Conservation (phyloP, 495 filamentous ascomycete genomes). For the Clohesyomyces aquaticus region DNA sequence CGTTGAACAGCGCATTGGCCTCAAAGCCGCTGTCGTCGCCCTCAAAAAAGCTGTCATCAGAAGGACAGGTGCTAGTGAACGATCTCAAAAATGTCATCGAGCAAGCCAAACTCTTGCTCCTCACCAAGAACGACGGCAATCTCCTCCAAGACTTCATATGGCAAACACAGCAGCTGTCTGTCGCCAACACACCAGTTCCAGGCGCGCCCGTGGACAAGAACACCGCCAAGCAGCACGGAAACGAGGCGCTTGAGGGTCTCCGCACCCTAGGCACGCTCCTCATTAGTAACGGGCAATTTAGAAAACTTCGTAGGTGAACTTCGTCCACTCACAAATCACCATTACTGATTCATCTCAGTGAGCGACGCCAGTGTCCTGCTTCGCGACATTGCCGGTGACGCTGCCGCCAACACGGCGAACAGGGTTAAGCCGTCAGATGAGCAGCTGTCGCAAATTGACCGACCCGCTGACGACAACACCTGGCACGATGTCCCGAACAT, state of each 20-base stretch:
- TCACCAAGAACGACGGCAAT: constrained; percentile 95
- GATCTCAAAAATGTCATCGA: constrained; percentile 84
- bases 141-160: constrained; percentile 96
- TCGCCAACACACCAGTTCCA: constrained; percentile 63
- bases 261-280: constrained; percentile 85
- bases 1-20: constrained; percentile 79
- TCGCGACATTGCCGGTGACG: constrained; percentile 89
- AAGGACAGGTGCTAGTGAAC: constrained; percentile 74
- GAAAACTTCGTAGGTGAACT: constrained; percentile 80
- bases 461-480: constrained; percentile 81
- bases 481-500: constrained; percentile 92
- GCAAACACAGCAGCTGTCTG: constrained; percentile 75
- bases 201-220: constrained; percentile 72
- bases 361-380: constrained; percentile 82
- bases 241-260: constrained; percentile 80
- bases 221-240: constrained; percentile 76
- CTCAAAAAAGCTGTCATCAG: constrained; percentile 75
- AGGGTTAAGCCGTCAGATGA: constrained; percentile 80
- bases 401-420: constrained; percentile 78
- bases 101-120: constrained; percentile 82
- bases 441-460: constrained; percentile 74
- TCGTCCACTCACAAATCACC: background rate
- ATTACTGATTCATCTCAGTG: constrained; percentile 54
- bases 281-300: constrained; percentile 95
- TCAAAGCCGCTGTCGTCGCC: constrained; percentile 70